A percentile compares a stretch with the other conserved stretches of the same genome.
These are phyloP conservation scores for Phialophora chinensis DNA, from an alignment of 2,329 filamentous ascomycete genomes.

Conservation along the genomic window DNA sequence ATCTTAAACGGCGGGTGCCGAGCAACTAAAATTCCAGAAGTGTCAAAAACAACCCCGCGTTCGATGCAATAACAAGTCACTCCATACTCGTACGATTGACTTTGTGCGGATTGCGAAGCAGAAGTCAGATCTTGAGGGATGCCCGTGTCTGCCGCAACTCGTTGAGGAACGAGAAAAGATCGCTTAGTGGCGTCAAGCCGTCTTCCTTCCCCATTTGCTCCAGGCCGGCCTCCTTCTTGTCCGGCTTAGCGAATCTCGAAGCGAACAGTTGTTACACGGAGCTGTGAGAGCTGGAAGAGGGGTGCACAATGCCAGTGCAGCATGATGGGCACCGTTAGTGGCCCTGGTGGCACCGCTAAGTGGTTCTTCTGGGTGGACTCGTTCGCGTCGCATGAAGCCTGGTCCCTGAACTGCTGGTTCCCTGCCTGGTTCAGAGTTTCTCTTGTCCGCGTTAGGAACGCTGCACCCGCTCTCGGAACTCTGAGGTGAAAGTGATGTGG, in stretches of 20 bases:
- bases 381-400: slow-evolving; percentile 5
- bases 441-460: neutral
- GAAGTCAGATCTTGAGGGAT: neutral
- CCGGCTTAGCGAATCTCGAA: slow-evolving; percentile 3
- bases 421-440: neutral
- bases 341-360: neutral
- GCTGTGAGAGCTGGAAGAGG: neutral
- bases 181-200: neutral
- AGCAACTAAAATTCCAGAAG: slow-evolving; percentile 5
- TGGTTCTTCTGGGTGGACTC: neutral
- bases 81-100: neutral
- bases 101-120: neutral
- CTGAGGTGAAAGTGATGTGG: neutral
- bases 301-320: neutral
- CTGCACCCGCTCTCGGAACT: neutral
- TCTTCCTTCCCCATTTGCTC: neutral
- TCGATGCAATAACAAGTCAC: neutral
- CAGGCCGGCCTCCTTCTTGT: neutral
- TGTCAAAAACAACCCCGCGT: slow-evolving; percentile 5
- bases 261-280: slow-evolving; percentile 3
- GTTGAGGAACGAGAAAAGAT: neutral
- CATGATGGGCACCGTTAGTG: slow-evolving; percentile 10
- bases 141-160: neutral
- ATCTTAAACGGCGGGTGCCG: neutral
- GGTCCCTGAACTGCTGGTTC: slow-evolving; percentile 1